phyloP scores from a whole-genome alignment of 768 basidiomycete species.

The Hypsizygus marmoreus region DNA sequence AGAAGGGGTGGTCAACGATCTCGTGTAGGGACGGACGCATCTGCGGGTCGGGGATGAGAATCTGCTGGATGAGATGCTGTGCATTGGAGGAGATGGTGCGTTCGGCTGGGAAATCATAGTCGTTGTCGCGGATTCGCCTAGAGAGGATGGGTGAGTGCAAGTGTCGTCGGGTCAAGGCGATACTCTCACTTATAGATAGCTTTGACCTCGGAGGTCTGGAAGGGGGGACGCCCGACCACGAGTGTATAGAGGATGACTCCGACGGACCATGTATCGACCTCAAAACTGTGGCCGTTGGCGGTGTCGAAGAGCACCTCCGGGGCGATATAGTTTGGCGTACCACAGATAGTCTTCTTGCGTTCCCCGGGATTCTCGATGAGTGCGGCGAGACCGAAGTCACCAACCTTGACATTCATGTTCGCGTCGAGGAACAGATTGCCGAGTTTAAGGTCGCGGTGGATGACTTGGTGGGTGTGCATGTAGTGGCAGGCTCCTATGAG shows the following conservation, averaged over 20 bases:
- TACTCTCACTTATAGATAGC: conserved; percentile 82
- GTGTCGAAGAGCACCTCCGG: conserved; percentile 97
- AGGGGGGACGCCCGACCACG: conserved; percentile 92
- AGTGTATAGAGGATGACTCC: conserved; percentile 97
- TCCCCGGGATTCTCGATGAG: conserved; percentile 96
- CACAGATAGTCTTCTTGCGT: conserved; percentile 98
- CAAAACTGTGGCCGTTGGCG: conserved; percentile 95
- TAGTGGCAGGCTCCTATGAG: conserved; percentile 95
- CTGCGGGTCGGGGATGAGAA: conserved; percentile 83
- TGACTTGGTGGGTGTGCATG: conserved; percentile 96
- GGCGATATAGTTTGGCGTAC: conserved; percentile 98
- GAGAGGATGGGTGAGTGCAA: conserved; percentile 10
- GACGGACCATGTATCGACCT: conserved; percentile 97
- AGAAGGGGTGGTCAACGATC: conserved; percentile 85
- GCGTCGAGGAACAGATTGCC: conserved; percentile 92
- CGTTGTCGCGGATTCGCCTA: conserved; percentile 90
- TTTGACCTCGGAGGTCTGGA: conserved; percentile 98
- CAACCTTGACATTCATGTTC: conserved; percentile 95
- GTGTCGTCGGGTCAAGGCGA: background rate
- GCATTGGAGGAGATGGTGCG: conserved; percentile 70
- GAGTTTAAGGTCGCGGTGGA: conserved; percentile 96
- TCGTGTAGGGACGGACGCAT: conserved; percentile 82
- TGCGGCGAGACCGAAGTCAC: conserved; percentile 96
- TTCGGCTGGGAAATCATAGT: conserved; percentile 89
- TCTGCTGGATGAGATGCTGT: conserved; percentile 76